phyloP scores from a whole-genome alignment of 495 filamentous ascomycete genomes.

The Aspergillus homomorphus region DNA sequence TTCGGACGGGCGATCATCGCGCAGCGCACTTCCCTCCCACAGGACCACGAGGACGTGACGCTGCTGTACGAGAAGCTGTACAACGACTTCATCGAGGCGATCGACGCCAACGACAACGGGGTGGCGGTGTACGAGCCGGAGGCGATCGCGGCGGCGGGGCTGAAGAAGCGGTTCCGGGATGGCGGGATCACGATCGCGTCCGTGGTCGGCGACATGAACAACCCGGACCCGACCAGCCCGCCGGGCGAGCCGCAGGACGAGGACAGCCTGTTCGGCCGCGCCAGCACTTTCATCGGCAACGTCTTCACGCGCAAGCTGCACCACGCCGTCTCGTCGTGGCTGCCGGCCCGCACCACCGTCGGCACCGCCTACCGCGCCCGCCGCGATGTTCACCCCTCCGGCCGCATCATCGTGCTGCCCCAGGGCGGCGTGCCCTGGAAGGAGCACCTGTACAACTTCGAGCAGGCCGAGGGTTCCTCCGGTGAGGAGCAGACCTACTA shows the following conservation, averaged over 20 bases:
- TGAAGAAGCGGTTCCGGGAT: slow-evolving; percentile 77
- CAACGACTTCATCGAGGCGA: slow-evolving; percentile 87
- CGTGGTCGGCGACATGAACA: slow-evolving; percentile 80
- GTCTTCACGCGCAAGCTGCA: slow-evolving; percentile 76
- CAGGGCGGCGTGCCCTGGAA: slow-evolving; percentile 83
- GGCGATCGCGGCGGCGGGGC: slow-evolving; percentile 56
- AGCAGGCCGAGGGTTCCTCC: slow-evolving; percentile 50
- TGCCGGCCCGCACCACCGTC: slow-evolving; percentile 81
- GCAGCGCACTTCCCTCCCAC: slow-evolving; percentile 57
- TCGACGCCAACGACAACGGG: slow-evolving; percentile 97
- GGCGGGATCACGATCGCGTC: slow-evolving; percentile 79
- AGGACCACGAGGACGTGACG: slow-evolving; percentile 62
- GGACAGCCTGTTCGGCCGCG: slow-evolving; percentile 72
- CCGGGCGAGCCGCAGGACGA: slow-evolving; percentile 67
- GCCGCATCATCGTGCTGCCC: slow-evolving; percentile 76
- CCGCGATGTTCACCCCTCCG: slow-evolving; percentile 61
- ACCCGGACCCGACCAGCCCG: slow-evolving; percentile 38
- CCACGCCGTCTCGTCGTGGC: slow-evolving; percentile 58
- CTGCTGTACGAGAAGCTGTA: slow-evolving; percentile 87
- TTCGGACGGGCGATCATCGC: slow-evolving; percentile 82
- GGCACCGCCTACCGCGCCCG: slow-evolving; percentile 65
- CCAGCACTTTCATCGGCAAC: slow-evolving; percentile 77
- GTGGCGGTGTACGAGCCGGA: slow-evolving; percentile 73
- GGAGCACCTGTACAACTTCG: slow-evolving; percentile 88
- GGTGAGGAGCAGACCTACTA: slow-evolving; percentile 60